Conservation (phyloP, 495 filamentous ascomycete genomes). For the Lichenothelia convexa region DNA sequence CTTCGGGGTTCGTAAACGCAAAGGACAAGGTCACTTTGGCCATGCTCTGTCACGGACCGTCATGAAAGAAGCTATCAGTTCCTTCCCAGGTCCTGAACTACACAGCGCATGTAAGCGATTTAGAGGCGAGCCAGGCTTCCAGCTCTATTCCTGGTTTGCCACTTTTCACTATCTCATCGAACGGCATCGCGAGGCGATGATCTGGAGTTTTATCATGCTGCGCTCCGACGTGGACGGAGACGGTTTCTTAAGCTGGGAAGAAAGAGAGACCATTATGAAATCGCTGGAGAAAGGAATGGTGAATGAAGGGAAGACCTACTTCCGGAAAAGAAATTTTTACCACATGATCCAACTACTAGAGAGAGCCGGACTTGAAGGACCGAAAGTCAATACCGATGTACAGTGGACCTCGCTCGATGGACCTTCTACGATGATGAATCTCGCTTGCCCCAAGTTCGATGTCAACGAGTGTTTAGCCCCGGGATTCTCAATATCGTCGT, state of each 20-base stretch:
- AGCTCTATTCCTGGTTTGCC: constrained; percentile 27
- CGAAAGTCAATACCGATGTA: constrained; percentile 23
- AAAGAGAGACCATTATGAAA: constrained; percentile 19
- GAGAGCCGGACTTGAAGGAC: constrained; percentile 21
- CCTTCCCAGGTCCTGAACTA: constrained; percentile 23
- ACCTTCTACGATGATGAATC: constrained; percentile 21
- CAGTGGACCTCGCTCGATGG: constrained; percentile 28
- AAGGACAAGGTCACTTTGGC: constrained; percentile 26
- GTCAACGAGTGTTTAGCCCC: constrained; percentile 24
- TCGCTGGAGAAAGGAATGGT: constrained; percentile 20
- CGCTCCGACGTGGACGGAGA: constrained; percentile 22
- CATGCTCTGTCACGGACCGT: constrained; percentile 24
- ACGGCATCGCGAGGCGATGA: constrained; percentile 23
- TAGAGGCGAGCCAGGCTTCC: constrained; percentile 23
- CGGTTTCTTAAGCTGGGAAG: constrained; percentile 23
- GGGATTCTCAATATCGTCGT: constrained; percentile 20
- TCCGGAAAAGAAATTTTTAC: constrained; percentile 21
- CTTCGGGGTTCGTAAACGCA: constrained; percentile 26
- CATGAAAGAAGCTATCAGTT: constrained; percentile 22
- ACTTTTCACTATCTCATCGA: constrained; percentile 28
- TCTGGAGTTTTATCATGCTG: constrained; percentile 27
- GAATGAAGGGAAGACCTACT: constrained; percentile 14
- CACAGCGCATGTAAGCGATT: constrained; percentile 25
- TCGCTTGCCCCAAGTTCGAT: constrained; percentile 23
- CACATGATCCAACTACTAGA: constrained; percentile 17